Evolutionary conservation across 2,329 filamentous ascomycete species (phyloP).

Genomic region (Lasiodiplodia hormozganensis): DNA sequence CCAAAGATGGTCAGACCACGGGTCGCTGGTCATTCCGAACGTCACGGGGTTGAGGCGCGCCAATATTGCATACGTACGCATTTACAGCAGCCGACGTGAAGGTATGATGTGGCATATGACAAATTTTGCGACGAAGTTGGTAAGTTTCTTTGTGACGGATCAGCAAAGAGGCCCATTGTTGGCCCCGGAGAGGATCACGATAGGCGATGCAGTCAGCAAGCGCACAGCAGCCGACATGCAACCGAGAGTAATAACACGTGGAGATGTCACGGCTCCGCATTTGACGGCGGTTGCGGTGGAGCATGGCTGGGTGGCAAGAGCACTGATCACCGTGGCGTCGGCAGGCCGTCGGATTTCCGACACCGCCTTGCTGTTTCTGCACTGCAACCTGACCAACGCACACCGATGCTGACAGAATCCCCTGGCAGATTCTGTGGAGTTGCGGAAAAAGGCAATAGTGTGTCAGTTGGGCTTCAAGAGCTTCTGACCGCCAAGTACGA

Average conservation of each 20-base stretch:
- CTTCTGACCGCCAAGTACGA: not conserved
- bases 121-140: not conserved
- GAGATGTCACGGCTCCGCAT: not conserved
- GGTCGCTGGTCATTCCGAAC: not conserved
- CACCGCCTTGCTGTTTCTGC: not conserved
- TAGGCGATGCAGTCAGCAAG: not conserved
- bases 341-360: not conserved
- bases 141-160: not conserved
- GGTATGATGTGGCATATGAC: not conserved
- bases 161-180: not conserved
- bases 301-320: not conserved
- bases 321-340: not conserved
- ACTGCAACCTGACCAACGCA: not conserved
- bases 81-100: not conserved
- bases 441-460: not conserved
- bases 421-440: not conserved
- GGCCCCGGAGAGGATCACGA: not conserved
- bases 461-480: not conserved
- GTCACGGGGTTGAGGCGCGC: not conserved
- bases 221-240: not conserved
- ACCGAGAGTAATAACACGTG: not conserved
- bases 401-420: not conserved
- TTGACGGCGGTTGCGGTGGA: not conserved
- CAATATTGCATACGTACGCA: not conserved
- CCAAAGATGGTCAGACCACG: not conserved